Evolutionary conservation across 2,329 filamentous ascomycete genomes (phyloP), one percentile per base, ranked within the genome.

Genomic region (Fusarium lyarnte): DNA sequence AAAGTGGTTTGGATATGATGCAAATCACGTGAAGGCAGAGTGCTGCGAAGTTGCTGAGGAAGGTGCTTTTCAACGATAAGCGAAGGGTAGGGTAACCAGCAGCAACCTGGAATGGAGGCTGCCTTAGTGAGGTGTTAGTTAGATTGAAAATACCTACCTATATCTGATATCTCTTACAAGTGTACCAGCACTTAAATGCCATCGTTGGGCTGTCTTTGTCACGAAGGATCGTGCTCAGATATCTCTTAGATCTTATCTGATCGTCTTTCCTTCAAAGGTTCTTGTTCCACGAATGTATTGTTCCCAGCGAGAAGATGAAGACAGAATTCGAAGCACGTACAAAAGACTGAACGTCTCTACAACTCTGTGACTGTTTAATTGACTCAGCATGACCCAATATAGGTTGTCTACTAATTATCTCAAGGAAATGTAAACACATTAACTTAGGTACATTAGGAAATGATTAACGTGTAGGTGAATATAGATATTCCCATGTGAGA

Each of bases 11-110:
- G 25, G 29, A 23, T 58, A 57, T 59, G 51, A 74, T 65, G 29
- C 21, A 43, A 55, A 72, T 73, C 71, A 73, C 71, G 71, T 73
- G 71, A 62, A 65, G 51, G 39, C 16, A 46, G 39, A 33, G 35
- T 33, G 23, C 35, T 52, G 35, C 35, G 23, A 49, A 60, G 53
- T 55, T 67, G n/a, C 60, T 58, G 57, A 45, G 43, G 39, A 46
- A 41, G 45, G n/a, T 14, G 27, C 36, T 39, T 14, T 23, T 64
- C 19, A 36, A 47, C 36, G 45, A 54, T 46, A 57, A 60, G 43
- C 43, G 27, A 43, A 58, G 35, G 33, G 45, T 29, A n/a, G 19
- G 42, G 42, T 53, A 60, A 54, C 64, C 53, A 46, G 29, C 45
- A 35, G n/a, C 46, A 66, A 70, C 25, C 39, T 55, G 52, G 16